Evolutionary conservation across 2,329 filamentous ascomycete genomes (phyloP), one percentile per base, ranked within the genome.

Genomic region (Aspergillus aculeatus): DNA sequence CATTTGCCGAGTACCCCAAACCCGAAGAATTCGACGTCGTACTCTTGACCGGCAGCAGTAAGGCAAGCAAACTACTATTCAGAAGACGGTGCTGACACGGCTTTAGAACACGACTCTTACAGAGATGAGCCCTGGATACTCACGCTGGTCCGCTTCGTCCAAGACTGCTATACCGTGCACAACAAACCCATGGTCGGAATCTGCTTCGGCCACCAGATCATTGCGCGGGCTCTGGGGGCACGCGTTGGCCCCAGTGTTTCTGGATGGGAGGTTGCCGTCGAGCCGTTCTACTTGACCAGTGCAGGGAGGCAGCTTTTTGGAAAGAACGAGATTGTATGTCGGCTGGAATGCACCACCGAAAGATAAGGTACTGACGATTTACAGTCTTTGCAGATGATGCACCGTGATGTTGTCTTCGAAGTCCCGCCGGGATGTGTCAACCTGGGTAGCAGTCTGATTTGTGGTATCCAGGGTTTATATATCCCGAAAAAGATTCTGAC

Each of bases 151-250:
- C 70, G 75, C 57, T 82, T 77, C 54, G 69, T 78, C 6, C 70
- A 75, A 11, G 66, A 70, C 5, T 47, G 52, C 38, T 54, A 54
- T 21, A 26, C 31, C 16, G n/a, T 47, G 1, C n/a, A 54, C 6
- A 24, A 62, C 11, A 71, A 68, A 55, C 75, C 72, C 5, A 69
- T 81, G 0, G 71, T 82, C 10, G 80, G 80, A 1, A 73, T 82
- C 41, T 82, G 80, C 62, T 82, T 82, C 62, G 80, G 80, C 1
- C 80, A 82, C 53, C 80, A 82, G 66, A 81, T 82, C 29, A 64
- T 82, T 32, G 80, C 75, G 1, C 71, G 80, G 2, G 79, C 80
- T 2, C 67, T 79, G 29, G 72, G 72, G 6, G 66, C 76, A 4
- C 68, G 69, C 29, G 71, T 80, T 2, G 75, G 73, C 10, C 73